A percentile compares a stretch with the other conserved stretches of the same genome.
Conservation (phyloP, 257 asterid species). For the Solanum lycopersicoides region DNA sequence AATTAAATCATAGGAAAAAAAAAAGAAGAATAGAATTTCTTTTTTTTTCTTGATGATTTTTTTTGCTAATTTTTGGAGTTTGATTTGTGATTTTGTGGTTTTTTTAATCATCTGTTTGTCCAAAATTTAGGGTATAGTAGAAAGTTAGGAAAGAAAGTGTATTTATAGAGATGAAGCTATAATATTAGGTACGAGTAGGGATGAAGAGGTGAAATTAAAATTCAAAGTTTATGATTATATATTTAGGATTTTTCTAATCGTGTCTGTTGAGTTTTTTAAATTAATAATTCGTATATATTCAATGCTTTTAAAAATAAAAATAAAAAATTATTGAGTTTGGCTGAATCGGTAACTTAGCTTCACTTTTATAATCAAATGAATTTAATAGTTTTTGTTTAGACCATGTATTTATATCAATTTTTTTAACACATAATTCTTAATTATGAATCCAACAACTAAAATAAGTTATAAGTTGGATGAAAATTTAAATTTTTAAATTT, state of each 20-base stretch:
- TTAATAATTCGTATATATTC: background rate
- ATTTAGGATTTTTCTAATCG: rapidly evolving
- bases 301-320: background rate
- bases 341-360: rapidly evolving
- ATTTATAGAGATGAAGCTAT: background rate
- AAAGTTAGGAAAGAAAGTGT: constrained; percentile 18
- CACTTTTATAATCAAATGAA: background rate
- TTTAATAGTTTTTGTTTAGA: background rate
- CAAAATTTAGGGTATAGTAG: constrained; percentile 1
- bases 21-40: background rate
- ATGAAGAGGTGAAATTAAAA: background rate
- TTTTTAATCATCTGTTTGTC: background rate
- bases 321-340: background rate
- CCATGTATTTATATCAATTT: rapidly evolving
- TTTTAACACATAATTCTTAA: background rate
- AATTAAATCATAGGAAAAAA: constrained; percentile 17
- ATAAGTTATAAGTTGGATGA: rapidly evolving
- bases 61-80: constrained; percentile 13
- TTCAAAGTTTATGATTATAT: background rate
- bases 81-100: background rate
- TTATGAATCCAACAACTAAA: background rate
- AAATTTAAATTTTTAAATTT: rapidly evolving
- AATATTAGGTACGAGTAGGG: background rate
- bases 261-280: background rate
- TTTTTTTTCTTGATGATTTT: constrained; percentile 24